phyloP scores from a whole-genome alignment of 2,329 filamentous ascomycete genomes.

The Blumeria graminis region DNA sequence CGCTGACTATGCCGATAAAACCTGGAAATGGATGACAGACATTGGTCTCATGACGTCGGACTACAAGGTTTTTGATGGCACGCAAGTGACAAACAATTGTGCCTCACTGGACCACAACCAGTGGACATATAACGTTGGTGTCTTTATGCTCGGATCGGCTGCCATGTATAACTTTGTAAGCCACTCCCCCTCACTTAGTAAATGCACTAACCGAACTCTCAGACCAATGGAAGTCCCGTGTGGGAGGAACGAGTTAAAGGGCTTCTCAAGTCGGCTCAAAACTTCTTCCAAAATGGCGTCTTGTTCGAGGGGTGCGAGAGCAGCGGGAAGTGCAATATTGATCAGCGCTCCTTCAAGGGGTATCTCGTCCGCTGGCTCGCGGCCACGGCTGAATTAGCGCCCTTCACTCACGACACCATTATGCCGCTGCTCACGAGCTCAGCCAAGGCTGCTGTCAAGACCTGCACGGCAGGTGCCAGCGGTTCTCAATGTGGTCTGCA shows the following conservation, averaged over 20 bases:
- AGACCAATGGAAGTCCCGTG: slow-evolving; percentile 22
- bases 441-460: slow-evolving; percentile 33
- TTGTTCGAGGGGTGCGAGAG: slow-evolving; percentile 46
- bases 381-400: slow-evolving; percentile 29
- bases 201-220: slow-evolving; percentile 5
- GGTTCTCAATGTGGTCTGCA: slow-evolving; percentile 40
- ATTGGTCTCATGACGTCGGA: slow-evolving; percentile 33
- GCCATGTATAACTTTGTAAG: slow-evolving; percentile 34
- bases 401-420: slow-evolving; percentile 26
- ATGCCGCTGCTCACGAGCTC: slow-evolving; percentile 27
- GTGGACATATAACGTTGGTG: slow-evolving; percentile 46
- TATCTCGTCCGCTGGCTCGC: slow-evolving; percentile 36
- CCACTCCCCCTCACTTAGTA: not conserved
- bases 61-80: slow-evolving; percentile 39
- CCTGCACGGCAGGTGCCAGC: slow-evolving; percentile 33
- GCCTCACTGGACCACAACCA: slow-evolving; percentile 32
- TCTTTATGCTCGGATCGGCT: slow-evolving; percentile 38
- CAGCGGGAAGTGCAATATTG: slow-evolving; percentile 32
- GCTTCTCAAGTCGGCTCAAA: slow-evolving; percentile 26
- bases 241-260: slow-evolving; percentile 36
- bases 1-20: slow-evolving; percentile 47
- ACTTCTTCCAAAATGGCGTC: slow-evolving; percentile 32
- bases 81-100: slow-evolving; percentile 31
- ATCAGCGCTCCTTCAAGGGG: slow-evolving; percentile 40
- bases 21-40: slow-evolving; percentile 42